Evolutionary conservation across 805 yeast genomes (phyloP), one percentile per base, ranked within the genome.

Genomic region (Zygotorulaspora chibaensis): DNA sequence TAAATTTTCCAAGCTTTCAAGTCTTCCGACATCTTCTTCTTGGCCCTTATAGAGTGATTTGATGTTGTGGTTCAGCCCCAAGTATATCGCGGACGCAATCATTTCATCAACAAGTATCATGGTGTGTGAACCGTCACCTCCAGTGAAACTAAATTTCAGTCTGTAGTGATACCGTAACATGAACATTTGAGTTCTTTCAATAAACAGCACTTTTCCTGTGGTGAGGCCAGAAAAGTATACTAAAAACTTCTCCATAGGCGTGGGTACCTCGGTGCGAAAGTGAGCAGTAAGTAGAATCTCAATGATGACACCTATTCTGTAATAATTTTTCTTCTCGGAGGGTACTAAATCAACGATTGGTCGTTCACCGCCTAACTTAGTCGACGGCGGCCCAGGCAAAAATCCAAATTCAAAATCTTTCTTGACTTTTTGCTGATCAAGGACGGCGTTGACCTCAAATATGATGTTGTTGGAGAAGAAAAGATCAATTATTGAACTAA

Each of bases 111-210:
- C 43, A n/a, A 61, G 4, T 5, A 42, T 40, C 13, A 55, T 41
- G 10, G 57, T n/a, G 43, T 59, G 57, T 1, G 67, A 49, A 27
- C 54, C 46, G 35, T 65, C 68, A 17, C 59, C 58, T 7, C 61
- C 63, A 11, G 53, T 46, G 28, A 34, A 44, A 6, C 53, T 54
- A 30, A 42, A 45, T 8, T 47, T 23, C 20, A 31, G 13, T 3
- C 52, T 27, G 23, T 38, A 43, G 16, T 45, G 42, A 38, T 47
- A 48, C 20, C 56, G 43, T 13, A 63, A 46, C 17, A 63, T 16
- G 11, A 63, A 39, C 25, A 54, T 56, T 36, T 64, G 68, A 4
- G 52, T 53, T 13, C 59, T 53, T 36, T 66, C 69, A 3, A 63
- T 29, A 35, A 47, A 63, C 43, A 51, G 54, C 11, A 48, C 46